Evolutionary conservation across 495 filamentous ascomycete genomes (phyloP), one percentile per base, ranked within the genome.

Genomic region (Tuber brumale): DNA sequence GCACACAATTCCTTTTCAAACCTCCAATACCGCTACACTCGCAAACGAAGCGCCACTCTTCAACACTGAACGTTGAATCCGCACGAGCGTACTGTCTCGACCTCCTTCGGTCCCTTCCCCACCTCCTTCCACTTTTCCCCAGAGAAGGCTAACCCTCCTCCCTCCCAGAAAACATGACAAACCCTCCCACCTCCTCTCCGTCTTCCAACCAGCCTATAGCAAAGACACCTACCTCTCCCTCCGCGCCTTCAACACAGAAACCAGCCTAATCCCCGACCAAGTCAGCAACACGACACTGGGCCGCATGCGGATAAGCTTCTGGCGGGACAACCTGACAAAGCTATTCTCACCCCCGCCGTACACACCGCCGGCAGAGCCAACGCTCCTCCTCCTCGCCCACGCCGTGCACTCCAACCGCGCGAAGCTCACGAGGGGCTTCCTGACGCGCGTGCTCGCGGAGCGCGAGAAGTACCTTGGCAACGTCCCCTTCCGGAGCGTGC

Each of bases 281-380:
- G 94, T 94, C 27, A 93, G 91, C 74, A 94, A 89, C 48, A 88
- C 90, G 37, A 91, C 91, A 27, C 90, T 97, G 71, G 95, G 93
- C 21, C 87, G 89, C 27, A 89, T 97, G 87, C 93, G 95, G 66
- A 91, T 96, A 79, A 93, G 97, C 84, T 98, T 97, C 87, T 97
- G 96, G 94, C 89, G 91, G 43, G 94, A 97, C 80, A 88, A 37
- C 84, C 98, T 43, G 87, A 89, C n/a, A 89, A 89, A 46, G 89
- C 90, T 66, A 18, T 66, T 66, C 57, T 35, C 57, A 35, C 57
- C 57, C 3, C 57, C 27, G 12, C 57, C 27, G 12, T 19, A 31
- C 57, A 31, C 74, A 6, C 74, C 74, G 7, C 93, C 94, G 0
- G 93, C 94, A 80, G 93, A 98, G 82, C 95, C 95, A 39, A 92